These are phyloP conservation scores for Sparassis latifolia DNA, from an alignment of 1,284 basidiomycete genomes.

Conservation along the genomic window DNA sequence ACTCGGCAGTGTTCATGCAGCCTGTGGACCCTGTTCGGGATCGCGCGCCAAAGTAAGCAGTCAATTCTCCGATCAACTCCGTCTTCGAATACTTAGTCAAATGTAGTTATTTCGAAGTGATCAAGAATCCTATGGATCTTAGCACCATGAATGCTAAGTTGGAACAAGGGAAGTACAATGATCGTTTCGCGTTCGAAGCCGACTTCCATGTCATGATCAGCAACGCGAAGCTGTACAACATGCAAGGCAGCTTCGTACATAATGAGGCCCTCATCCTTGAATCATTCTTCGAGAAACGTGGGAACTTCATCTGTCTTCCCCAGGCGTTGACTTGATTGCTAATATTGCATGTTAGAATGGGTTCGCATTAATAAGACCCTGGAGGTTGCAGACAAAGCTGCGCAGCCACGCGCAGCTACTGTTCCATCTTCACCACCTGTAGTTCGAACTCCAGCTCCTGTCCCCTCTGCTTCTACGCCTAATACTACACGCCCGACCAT, in stretches of 20 bases:
- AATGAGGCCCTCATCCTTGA: slow-evolving; percentile 77
- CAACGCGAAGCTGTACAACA: slow-evolving; percentile 89
- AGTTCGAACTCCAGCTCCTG: slow-evolving; percentile 26
- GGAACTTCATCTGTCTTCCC: slow-evolving; percentile 22
- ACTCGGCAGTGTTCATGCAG: slow-evolving; percentile 69
- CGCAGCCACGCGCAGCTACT: slow-evolving; percentile 23
- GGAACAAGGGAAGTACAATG: slow-evolving; percentile 81
- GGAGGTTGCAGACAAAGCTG: slow-evolving; percentile 38
- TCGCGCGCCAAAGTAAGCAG: slow-evolving; percentile 70
- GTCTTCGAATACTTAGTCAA: slow-evolving; percentile 3
- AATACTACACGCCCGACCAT: slow-evolving; percentile 43
- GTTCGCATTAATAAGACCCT: slow-evolving; percentile 73
- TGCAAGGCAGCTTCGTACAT: slow-evolving; percentile 65
- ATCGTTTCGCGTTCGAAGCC: slow-evolving; percentile 77
- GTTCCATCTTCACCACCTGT: slow-evolving; percentile 24
- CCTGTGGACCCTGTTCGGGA: slow-evolving; percentile 91
- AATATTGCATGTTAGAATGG: slow-evolving; percentile 46
- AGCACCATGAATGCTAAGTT: slow-evolving; percentile 86
- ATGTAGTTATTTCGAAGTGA: slow-evolving; percentile 82
- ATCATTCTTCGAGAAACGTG: slow-evolving; percentile 80
- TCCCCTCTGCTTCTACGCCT: slow-evolving; percentile 22
- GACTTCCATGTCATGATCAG: slow-evolving; percentile 87
- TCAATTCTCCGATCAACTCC: neutral
- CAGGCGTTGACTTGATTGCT: neutral
- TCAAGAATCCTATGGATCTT: slow-evolving; percentile 94